These are phyloP conservation scores for Fusarium sp. DNA, from an alignment of 2,329 filamentous ascomycete species.

Conservation along the genomic window DNA sequence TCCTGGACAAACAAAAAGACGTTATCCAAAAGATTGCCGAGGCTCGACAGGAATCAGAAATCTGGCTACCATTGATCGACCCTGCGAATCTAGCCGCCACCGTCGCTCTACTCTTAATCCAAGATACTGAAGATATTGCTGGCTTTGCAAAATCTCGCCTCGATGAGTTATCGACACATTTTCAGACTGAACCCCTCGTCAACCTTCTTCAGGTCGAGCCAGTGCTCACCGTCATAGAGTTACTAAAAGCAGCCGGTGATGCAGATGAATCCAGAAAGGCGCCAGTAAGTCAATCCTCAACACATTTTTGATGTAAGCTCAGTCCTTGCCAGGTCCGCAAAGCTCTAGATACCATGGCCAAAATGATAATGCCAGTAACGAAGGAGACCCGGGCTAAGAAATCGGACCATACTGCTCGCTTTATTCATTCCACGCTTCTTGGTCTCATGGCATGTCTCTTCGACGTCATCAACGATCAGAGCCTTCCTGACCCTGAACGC, in stretches of 20 bases:
- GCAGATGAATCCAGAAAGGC: slow-evolving; percentile 68
- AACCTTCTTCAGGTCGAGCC: slow-evolving; percentile 81
- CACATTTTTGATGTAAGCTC: slow-evolving; percentile 35
- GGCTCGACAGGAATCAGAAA: slow-evolving; percentile 77
- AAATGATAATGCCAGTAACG: slow-evolving; percentile 56
- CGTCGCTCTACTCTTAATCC: slow-evolving; percentile 70
- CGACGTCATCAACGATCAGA: slow-evolving; percentile 79
- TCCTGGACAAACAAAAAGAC: slow-evolving; percentile 81
- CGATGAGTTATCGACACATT: slow-evolving; percentile 75
- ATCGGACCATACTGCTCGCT: slow-evolving; percentile 74
- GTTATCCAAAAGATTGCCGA: slow-evolving; percentile 85
- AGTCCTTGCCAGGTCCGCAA: slow-evolving; percentile 59
- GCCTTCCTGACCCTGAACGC: slow-evolving; percentile 75
- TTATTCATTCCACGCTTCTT: slow-evolving; percentile 86
- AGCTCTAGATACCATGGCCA: slow-evolving; percentile 63
- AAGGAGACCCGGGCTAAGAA: slow-evolving; percentile 63
- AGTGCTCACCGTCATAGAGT: slow-evolving; percentile 80
- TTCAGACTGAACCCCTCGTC: slow-evolving; percentile 74
- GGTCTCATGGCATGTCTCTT: slow-evolving; percentile 89
- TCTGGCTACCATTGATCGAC: slow-evolving; percentile 68
- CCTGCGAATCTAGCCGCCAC: slow-evolving; percentile 69
- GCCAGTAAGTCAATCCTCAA: slow-evolving; percentile 62
- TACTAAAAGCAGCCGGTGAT: slow-evolving; percentile 84
- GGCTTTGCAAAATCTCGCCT: slow-evolving; percentile 77
- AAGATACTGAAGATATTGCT: slow-evolving; percentile 70